phyloP scores from a whole-genome alignment of 768 basidiomycete genomes.

The Leccinum rimulosum region DNA sequence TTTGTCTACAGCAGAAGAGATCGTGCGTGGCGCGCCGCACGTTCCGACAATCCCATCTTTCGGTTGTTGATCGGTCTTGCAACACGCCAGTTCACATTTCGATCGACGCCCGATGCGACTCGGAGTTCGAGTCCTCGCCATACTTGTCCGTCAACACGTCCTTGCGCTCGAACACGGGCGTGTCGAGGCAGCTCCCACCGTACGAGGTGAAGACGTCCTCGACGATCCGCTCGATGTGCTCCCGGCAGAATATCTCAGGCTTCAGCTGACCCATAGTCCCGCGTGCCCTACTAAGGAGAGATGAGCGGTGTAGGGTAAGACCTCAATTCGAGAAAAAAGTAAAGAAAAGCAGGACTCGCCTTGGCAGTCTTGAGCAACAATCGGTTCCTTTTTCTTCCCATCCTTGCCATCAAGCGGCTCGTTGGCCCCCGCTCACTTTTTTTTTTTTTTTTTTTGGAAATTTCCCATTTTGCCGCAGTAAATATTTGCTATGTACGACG shows the following conservation, averaged over 20 bases:
- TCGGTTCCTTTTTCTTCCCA: conserved; percentile 64
- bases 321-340: conserved; percentile 3
- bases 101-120: conserved; percentile 32
- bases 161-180: conserved; percentile 97
- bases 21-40: conserved; percentile 90
- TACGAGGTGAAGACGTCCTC: conserved; percentile 85
- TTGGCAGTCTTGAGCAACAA: conserved; percentile 92
- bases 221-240: conserved; percentile 85
- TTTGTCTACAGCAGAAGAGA: conserved; percentile 97
- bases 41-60: conserved; percentile 97
- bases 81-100: background rate
- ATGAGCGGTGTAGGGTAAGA: background rate
- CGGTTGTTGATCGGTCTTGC: conserved; percentile 83
- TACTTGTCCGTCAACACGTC: conserved; percentile 96
- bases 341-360: conserved; percentile 41
- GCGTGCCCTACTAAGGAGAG: conserved; percentile 64
- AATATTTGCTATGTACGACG: too few species aligned
- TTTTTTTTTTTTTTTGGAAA: too few species aligned
- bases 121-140: conserved; percentile 95
- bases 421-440: too few species aligned
- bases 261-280: conserved; percentile 81
- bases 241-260: conserved; percentile 83
- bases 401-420: conserved; percentile 32
- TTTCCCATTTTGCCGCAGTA: too few species aligned
- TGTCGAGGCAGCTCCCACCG: conserved; percentile 92